Base-by-base conservation (phyloP, 2,329 filamentous ascomycete genomes). In the Monosporascus cannonballus region DNA sequence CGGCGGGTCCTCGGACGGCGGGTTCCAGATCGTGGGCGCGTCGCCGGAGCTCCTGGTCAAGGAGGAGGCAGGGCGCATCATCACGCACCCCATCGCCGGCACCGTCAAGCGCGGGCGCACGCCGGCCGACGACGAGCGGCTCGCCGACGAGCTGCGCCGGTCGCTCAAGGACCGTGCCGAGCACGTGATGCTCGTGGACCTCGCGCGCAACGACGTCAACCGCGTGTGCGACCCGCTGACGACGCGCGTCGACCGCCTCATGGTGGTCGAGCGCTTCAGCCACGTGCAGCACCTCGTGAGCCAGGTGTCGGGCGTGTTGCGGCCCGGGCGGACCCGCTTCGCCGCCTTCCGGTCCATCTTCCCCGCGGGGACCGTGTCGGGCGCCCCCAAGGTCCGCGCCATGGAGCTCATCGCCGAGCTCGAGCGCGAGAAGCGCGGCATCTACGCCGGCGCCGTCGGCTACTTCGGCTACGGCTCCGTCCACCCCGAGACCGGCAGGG, bases 401-500 rank as follows among this genome's bases (percentile, higher is more conserved):
- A 99, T 99, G 94, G 89, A 96, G 73, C 77, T 99, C 56, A 99
- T 99, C 64, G 91, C 89, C 47, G 93, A 97, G 74, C 75, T 97
- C 47, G 94, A 99, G 73, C 77, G 81, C 59, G 94, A 99, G 79
- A 96, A 96, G 78, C 81, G 94, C 51, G 93, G 94, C 41, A 84
- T 97, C 39, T 99, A 99, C 67, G 94, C 94, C 8, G 94, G 94
- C 27, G 94, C 94, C 0, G 93, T 96, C 0, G 94, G 94, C 2
- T 99, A 96, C 74, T 99, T 96, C 71, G 93, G 93, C 9, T 97
- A 96, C 66, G 84, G 85, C 56, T 82, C 81, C 50, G 80, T 93
- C 46, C 83, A 86, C 48, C 72, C 76, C 7, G 77, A 85, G n/a
- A 17, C n/a, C 42, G 87, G 86, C 0, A 50, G 76, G 49, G 76